These are phyloP conservation scores for Stentor roeselii DNA, from an alignment of 73 alveolate genomes.

Conservation along the genomic window DNA sequence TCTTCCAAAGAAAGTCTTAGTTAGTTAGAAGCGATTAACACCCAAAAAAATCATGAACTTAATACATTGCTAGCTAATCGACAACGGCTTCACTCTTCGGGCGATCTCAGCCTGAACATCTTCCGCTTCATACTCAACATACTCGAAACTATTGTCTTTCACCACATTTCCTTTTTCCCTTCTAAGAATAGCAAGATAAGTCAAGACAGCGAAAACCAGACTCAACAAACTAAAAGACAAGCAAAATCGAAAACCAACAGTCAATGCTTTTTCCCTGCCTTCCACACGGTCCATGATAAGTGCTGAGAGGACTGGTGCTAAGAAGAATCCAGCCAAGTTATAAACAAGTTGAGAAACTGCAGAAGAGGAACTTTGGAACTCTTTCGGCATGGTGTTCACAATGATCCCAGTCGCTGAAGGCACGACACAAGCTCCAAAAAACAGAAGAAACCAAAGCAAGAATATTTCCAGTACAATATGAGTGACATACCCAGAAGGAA, in stretches of 20 bases:
- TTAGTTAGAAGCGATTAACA: no score
- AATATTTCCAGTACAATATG: constrained; percentile 57
- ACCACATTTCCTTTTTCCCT: neutral
- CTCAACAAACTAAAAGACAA: constrained; percentile 71
- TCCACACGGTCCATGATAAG: constrained; percentile 82
- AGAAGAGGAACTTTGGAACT: constrained; percentile 77
- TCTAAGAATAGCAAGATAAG: neutral
- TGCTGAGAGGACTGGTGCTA: constrained; percentile 88
- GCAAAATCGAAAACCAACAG: constrained; percentile 87
- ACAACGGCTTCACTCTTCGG: neutral
- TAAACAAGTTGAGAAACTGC: constrained; percentile 75
- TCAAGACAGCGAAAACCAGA: constrained; percentile 40
- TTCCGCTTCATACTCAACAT: neutral
- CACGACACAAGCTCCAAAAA: constrained; percentile 91
- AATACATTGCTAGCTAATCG: neutral
- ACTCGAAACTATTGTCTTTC: neutral
- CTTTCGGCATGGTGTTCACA: constrained; percentile 73
- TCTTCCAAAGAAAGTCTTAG: no score
- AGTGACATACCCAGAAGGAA: constrained; percentile 79
- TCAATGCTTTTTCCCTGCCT: constrained; percentile 74
- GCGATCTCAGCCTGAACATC: neutral
- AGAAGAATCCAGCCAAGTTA: constrained; percentile 78
- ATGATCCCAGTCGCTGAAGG: constrained; percentile 94
- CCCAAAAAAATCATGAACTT: no score
- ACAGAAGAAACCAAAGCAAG: constrained; percentile 77